These are phyloP conservation scores for Dacryopinax primogenitus DNA, from an alignment of 768 basidiomycete genomes.

Conservation along the genomic window DNA sequence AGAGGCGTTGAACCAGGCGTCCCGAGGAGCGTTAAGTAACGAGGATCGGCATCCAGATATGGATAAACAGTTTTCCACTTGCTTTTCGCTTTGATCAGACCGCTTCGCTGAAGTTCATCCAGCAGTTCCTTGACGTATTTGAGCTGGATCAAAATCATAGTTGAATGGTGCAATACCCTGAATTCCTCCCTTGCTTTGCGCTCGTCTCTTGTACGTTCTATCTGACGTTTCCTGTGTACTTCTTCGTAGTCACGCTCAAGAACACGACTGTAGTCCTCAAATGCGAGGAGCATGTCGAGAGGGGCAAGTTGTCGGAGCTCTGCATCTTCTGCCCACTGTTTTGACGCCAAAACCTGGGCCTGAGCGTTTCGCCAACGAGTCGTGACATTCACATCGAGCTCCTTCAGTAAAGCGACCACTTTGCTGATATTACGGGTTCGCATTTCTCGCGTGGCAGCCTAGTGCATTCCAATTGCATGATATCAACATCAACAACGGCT, in stretches of 20 bases:
- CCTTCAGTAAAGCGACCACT: conserved; percentile 72
- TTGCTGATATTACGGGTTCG: conserved; percentile 70
- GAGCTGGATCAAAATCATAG: not conserved
- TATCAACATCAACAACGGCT: no score
- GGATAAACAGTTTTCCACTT: conserved; percentile 91
- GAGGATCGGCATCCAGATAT: conserved; percentile 55
- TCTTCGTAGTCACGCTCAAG: conserved; percentile 87
- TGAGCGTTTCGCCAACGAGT: conserved; percentile 86
- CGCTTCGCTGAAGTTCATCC: conserved; percentile 47
- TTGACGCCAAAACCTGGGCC: conserved; percentile 57
- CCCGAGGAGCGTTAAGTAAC: conserved; percentile 82
- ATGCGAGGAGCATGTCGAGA: conserved; percentile 81
- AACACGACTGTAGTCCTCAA: conserved; percentile 85
- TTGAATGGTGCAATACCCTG: conserved; percentile 41
- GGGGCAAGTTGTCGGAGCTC: conserved; percentile 76
- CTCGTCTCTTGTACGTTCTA: conserved; percentile 72
- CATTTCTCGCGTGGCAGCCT: conserved; percentile 70
- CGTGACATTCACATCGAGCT: conserved; percentile 80
- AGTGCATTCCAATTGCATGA: not conserved
- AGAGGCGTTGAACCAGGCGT: conserved; percentile 89
- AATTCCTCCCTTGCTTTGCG: conserved; percentile 86
- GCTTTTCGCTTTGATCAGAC: conserved; percentile 62
- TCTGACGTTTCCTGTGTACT: conserved; percentile 60
- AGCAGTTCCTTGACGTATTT: conserved; percentile 45
- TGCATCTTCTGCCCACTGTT: conserved; percentile 62